These are phyloP conservation scores for Avicennia marina DNA, from an alignment of 257 asterid genomes.

Conservation along the genomic window DNA sequence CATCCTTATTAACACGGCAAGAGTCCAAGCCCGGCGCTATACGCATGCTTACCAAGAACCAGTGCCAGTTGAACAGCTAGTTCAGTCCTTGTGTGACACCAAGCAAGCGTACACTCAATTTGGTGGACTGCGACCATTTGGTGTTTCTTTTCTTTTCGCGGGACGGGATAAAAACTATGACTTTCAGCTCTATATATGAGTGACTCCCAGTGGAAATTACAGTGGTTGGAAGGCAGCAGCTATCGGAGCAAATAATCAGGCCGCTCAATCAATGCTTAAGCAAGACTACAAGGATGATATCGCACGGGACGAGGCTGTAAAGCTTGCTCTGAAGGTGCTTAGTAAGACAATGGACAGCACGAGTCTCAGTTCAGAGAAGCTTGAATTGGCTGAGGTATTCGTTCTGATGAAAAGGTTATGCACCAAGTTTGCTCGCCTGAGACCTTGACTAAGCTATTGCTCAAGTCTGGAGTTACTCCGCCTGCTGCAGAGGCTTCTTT, in stretches of 20 bases:
- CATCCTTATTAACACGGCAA: conserved; percentile 86
- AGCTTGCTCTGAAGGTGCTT: conserved; percentile 81
- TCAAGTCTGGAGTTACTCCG: conserved; percentile 76
- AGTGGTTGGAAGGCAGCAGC: conserved; percentile 97
- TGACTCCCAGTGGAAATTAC: conserved; percentile 92
- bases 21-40: conserved; percentile 93
- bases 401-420: conserved; percentile 61
- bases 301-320: conserved; percentile 69
- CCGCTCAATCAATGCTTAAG: conserved; percentile 89
- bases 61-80: conserved; percentile 93
- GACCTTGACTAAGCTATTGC: conserved; percentile 46
- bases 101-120: conserved; percentile 94
- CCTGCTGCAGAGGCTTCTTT: conserved; percentile 79
- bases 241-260: conserved; percentile 87
- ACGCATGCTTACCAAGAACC: conserved; percentile 80
- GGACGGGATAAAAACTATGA: conserved; percentile 96
- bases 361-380: conserved; percentile 85
- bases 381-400: conserved; percentile 88
- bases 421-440: conserved; percentile 72
- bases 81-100: conserved; percentile 86
- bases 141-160: conserved; percentile 89
- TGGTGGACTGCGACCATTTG: conserved; percentile 96
- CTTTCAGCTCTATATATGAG: conserved; percentile 94
- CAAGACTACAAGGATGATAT: conserved; percentile 93
- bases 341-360: conserved; percentile 98